Conservation (phyloP, 441 rosid species). For the Flueggea neowawraea region DNA sequence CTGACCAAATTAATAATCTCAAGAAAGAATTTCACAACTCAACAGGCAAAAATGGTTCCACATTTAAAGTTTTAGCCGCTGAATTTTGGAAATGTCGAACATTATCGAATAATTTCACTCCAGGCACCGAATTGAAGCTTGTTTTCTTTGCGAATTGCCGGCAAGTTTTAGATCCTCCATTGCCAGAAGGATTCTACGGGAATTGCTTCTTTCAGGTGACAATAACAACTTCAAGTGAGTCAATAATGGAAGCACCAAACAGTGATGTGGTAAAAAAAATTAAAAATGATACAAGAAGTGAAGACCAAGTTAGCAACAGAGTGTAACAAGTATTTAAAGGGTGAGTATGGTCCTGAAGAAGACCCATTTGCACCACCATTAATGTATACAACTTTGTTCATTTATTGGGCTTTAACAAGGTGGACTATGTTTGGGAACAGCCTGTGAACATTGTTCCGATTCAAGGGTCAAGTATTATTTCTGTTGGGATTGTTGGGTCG, state of each 20-base stretch:
- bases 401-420: slow-evolving; percentile 55
- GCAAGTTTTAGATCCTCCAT: slow-evolving; percentile 38
- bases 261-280: slow-evolving; percentile 40
- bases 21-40: slow-evolving; percentile 31
- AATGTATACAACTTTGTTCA: slow-evolving; percentile 45
- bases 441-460: slow-evolving; percentile 53
- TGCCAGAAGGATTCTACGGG: slow-evolving; percentile 62
- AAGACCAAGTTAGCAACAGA: slow-evolving; percentile 37
- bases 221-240: slow-evolving; percentile 29
- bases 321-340: slow-evolving; percentile 32
- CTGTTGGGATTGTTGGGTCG: too few relatives aligned
- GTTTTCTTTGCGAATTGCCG: slow-evolving; percentile 65
- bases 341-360: slow-evolving; percentile 19
- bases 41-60: slow-evolving; percentile 32
- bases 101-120: slow-evolving; percentile 22
- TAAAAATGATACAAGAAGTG: slow-evolving; percentile 42
- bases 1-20: slow-evolving; percentile 34
- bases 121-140: slow-evolving; percentile 29
- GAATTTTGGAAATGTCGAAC: slow-evolving; percentile 46
- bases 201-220: slow-evolving; percentile 67
- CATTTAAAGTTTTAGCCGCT: slow-evolving; percentile 52
- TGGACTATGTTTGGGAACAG: slow-evolving; percentile 47
- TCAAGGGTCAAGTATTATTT: slow-evolving; percentile 42
- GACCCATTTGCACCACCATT: slow-evolving; percentile 58
- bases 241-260: slow-evolving; percentile 21